A percentile compares a stretch with the other conserved stretches of the same genome.
These are phyloP conservation scores for Erigeron canadensis DNA, from an alignment of 129 eudicot genomes.

Conservation along the genomic window DNA sequence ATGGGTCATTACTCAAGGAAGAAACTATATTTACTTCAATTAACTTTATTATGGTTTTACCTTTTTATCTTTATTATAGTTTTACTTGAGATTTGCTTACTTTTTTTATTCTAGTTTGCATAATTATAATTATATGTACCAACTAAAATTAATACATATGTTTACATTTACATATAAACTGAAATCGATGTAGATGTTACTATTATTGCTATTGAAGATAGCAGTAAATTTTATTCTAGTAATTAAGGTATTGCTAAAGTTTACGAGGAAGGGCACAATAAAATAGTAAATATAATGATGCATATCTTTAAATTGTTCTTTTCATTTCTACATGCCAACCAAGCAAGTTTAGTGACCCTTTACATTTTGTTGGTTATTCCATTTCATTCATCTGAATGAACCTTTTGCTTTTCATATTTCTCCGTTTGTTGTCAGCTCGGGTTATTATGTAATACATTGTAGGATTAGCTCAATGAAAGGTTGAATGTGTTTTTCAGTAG, in stretches of 20 bases:
- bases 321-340: background rate
- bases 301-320: background rate
- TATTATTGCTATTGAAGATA: background rate
- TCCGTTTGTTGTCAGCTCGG: conserved; percentile 10
- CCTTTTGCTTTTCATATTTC: background rate
- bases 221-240: too few relatives aligned
- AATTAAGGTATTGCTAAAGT: background rate
- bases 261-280: background rate
- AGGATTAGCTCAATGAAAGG: too few relatives aligned
- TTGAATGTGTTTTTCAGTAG: too few relatives aligned
- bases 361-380: background rate
- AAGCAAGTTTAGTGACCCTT: background rate
- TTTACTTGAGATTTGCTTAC: background rate
- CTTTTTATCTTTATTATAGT: background rate
- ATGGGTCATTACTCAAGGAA: too few relatives aligned
- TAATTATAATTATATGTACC: too few relatives aligned
- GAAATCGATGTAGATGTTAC: background rate
- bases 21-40: too few relatives aligned
- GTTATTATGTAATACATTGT: background rate
- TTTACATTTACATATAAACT: background rate
- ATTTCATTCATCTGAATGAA: background rate
- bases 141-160: background rate
- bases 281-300: background rate
- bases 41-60: too few relatives aligned
- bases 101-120: too few relatives aligned